A percentile compares a stretch with the other conserved stretches of the same genome.
Evolutionary conservation across 192 early-diverging fungal genomes (phyloP).

Genomic region (Kappamyces sp.): DNA sequence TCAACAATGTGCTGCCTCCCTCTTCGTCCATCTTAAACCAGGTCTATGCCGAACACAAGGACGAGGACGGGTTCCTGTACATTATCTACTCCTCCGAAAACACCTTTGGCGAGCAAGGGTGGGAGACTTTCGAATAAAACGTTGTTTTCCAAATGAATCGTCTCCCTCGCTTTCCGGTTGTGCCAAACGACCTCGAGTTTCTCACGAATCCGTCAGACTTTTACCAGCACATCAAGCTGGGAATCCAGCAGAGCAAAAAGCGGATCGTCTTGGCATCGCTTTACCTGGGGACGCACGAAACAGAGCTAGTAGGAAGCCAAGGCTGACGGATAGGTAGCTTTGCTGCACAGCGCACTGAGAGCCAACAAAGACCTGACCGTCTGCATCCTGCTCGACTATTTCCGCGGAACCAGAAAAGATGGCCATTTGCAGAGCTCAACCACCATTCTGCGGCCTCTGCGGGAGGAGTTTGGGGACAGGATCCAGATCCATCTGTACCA

Average conservation of each 20-base stretch:
- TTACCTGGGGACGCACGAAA: slow-evolving; percentile 80
- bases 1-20: slow-evolving; percentile 92
- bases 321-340: slow-evolving; percentile 39
- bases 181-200: background rate
- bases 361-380: slow-evolving; percentile 50
- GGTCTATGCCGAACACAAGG: slow-evolving; percentile 96
- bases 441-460: slow-evolving; percentile 56
- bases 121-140: no score
- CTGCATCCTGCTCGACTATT: slow-evolving; percentile 78
- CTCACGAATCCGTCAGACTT: background rate
- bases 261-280: slow-evolving; percentile 82
- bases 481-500: slow-evolving; percentile 77
- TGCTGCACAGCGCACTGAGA: slow-evolving; percentile 53
- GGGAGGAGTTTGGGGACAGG: slow-evolving; percentile 58
- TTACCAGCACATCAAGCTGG: slow-evolving; percentile 32
- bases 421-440: slow-evolving; percentile 57
- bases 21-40: slow-evolving; percentile 85
- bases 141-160: no score
- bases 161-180: no score
- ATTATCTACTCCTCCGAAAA: slow-evolving; percentile 36
- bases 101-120: slow-evolving; percentile 27
- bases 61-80: slow-evolving; percentile 93
- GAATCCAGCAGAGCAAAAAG: slow-evolving; percentile 62
- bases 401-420: slow-evolving; percentile 70
- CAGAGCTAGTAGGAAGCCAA: slow-evolving; percentile 56